Evolutionary conservation across 2,329 filamentous ascomycete species (phyloP).

Genomic region (Biscogniauxia marginata): DNA sequence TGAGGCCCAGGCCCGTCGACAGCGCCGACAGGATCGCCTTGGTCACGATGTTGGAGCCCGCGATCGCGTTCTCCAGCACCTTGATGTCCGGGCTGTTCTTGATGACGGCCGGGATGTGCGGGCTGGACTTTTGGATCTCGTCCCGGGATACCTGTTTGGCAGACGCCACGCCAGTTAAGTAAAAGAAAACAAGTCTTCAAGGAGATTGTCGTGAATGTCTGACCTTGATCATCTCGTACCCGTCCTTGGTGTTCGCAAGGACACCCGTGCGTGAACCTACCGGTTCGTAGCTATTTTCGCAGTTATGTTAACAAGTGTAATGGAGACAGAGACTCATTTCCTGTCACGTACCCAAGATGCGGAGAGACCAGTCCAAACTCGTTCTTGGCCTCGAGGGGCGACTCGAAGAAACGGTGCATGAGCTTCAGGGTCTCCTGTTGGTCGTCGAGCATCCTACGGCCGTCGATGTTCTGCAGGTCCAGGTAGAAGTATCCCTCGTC

Average conservation of each 20-base stretch:
- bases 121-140: conserved; percentile 47
- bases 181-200: too few species aligned
- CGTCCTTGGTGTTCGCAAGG: conserved; percentile 47
- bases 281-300: conserved; percentile 44
- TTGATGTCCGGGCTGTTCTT: conserved; percentile 48
- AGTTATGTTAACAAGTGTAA: neutral
- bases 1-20: conserved; percentile 45
- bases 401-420: conserved; percentile 56
- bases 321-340: neutral
- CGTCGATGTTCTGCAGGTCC: conserved; percentile 51
- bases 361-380: conserved; percentile 53
- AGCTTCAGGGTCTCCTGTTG: conserved; percentile 51
- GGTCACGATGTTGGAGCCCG: conserved; percentile 49
- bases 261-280: conserved; percentile 49
- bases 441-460: conserved; percentile 51
- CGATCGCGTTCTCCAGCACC: conserved; percentile 49
- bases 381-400: conserved; percentile 54
- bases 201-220: neutral
- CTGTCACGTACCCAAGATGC: conserved; percentile 47
- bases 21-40: conserved; percentile 51
- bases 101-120: conserved; percentile 45
- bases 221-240: conserved; percentile 54
- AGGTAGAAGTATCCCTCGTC: conserved; percentile 57
- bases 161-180: too few species aligned
- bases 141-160: conserved; percentile 47